Conservation (phyloP, 2,329 filamentous ascomycete species). For the Diaporthe caulivora region DNA sequence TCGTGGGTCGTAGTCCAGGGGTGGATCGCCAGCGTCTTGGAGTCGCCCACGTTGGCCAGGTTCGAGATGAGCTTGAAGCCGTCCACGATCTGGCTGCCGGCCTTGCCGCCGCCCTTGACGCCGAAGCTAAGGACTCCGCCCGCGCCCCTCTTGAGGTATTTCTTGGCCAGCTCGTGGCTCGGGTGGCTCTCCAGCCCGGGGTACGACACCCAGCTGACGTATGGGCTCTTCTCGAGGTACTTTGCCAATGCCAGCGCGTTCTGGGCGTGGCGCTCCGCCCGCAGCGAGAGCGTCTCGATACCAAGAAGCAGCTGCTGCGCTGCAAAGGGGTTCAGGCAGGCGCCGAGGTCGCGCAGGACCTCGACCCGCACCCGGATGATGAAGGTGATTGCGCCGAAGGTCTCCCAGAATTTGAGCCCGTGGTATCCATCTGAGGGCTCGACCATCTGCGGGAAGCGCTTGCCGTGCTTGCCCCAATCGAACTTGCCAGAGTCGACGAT, state of each 20-base stretch:
- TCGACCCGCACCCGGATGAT: slow-evolving; percentile 90
- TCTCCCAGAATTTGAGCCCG: slow-evolving; percentile 94
- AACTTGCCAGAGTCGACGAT: slow-evolving; percentile 92
- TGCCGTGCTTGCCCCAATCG: slow-evolving; percentile 87
- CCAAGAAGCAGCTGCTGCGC: slow-evolving; percentile 93
- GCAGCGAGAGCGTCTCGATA: slow-evolving; percentile 88
- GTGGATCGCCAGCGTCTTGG: slow-evolving; percentile 94
- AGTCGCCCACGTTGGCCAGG: slow-evolving; percentile 94
- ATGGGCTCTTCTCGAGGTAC: slow-evolving; percentile 85
- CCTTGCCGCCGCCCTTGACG: slow-evolving; percentile 87
- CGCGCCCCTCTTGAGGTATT: slow-evolving; percentile 86
- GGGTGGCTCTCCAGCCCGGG: slow-evolving; percentile 87
- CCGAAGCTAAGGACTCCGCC: slow-evolving; percentile 95
- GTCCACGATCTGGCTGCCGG: slow-evolving; percentile 90
- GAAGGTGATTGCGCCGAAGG: slow-evolving; percentile 85
- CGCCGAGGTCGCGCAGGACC: slow-evolving; percentile 87
- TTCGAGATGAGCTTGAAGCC: slow-evolving; percentile 96
- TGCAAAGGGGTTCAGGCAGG: slow-evolving; percentile 87
- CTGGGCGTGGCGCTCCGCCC: slow-evolving; percentile 86
- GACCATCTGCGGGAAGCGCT: slow-evolving; percentile 91
- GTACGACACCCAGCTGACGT: slow-evolving; percentile 95
- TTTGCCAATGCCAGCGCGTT: slow-evolving; percentile 85
- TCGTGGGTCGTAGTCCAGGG: slow-evolving; percentile 97
- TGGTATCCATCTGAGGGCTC: slow-evolving; percentile 92
- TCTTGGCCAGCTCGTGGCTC: slow-evolving; percentile 84